Evolutionary conservation across 768 basidiomycete genomes (phyloP).

Genomic region (Trametopsis cervina): DNA sequence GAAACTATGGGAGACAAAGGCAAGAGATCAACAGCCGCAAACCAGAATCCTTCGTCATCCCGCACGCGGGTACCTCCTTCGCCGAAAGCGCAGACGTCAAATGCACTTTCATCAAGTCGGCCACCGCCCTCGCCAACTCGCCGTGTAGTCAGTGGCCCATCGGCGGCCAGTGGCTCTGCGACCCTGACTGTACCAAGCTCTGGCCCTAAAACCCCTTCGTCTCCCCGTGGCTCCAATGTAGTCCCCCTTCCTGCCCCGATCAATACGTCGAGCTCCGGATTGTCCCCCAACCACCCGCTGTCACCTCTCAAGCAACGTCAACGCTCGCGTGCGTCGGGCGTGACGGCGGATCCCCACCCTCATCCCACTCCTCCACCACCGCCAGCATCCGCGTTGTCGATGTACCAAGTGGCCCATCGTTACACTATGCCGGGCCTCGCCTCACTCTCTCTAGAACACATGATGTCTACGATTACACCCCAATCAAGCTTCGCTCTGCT

Average conservation of each 20-base stretch:
- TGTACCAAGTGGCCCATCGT: constrained; percentile 74
- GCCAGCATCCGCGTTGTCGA: constrained; percentile 65
- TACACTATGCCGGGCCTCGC: constrained; percentile 63
- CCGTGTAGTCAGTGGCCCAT: constrained; percentile 6
- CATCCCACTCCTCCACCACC: constrained; percentile 59
- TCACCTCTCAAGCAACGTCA: constrained; percentile 41
- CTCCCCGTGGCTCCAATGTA: constrained; percentile 28
- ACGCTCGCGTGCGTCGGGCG: constrained; percentile 23
- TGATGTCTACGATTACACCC: constrained; percentile 62
- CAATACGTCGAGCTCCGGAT: not conserved
- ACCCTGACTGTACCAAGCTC: constrained; percentile 6
- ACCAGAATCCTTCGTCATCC: not conserved
- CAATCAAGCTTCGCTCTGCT: constrained; percentile 61
- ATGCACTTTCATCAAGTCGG: constrained; percentile 1
- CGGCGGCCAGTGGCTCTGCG: constrained; percentile 4
- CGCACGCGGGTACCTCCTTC: not conserved
- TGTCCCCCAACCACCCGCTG: constrained; percentile 29
- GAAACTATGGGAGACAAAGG: constrained; percentile 29
- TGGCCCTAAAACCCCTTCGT: constrained; percentile 20
- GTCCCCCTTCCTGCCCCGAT: constrained; percentile 33
- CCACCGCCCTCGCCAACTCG: constrained; percentile 16
- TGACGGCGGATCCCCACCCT: constrained; percentile 55
- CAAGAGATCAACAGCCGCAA: constrained; percentile 14
- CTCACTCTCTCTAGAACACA: constrained; percentile 63
- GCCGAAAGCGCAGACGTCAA: not conserved